Base-by-base conservation (phyloP, 2,329 filamentous ascomycete species). In the Purpureocillium lavendulum region DNA sequence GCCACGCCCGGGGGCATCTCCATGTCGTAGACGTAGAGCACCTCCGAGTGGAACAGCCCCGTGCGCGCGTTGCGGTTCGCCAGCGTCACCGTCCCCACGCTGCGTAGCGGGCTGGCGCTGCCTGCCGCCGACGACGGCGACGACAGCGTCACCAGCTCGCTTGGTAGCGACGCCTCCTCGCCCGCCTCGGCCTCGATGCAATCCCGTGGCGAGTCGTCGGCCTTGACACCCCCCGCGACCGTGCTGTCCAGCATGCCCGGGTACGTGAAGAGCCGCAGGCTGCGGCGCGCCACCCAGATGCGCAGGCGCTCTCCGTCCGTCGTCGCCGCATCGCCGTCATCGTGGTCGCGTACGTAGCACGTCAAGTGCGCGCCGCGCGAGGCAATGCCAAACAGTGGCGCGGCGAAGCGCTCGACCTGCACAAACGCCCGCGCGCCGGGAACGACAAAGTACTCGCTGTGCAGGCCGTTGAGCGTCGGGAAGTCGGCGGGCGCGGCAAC, bases 211-310 rank as follows among this genome's bases (percentile, higher is more conserved):
- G 60, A 66, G 55, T 88, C 77, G 1, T 74, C 73, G 0, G 81
- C 75, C 40, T 80, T 75, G 50, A 89, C 77, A 0, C 86, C 86
- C 3, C 86, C 86, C 0, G 84, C 86, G 12, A 89, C 86, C 7
- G 83, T 84, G 52, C 87, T 90, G 55, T 92, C 86, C 40, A 89
- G 67, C 70, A 85, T 79, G 4, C 77, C 75, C 0, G 80, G 80
- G 50, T 85, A 89, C 0, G 84, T 88, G 57, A 81, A 75, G 52
- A 89, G 82, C 9, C 68, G 73, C 36, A 60, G 65, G 35, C 80
- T 75, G 13, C 86, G 68, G 17, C 80, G 66, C 1, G 86, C 82
- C 1, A 86, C 73, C 86, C 86, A 92, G 24, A 90, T 71, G 49
- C 71, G 76, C 39, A 84, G 35, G n/a, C 67, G 8, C 63, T 53